phyloP scores from a whole-genome alignment of 345 rosid genomes.

The Populus nigra region DNA sequence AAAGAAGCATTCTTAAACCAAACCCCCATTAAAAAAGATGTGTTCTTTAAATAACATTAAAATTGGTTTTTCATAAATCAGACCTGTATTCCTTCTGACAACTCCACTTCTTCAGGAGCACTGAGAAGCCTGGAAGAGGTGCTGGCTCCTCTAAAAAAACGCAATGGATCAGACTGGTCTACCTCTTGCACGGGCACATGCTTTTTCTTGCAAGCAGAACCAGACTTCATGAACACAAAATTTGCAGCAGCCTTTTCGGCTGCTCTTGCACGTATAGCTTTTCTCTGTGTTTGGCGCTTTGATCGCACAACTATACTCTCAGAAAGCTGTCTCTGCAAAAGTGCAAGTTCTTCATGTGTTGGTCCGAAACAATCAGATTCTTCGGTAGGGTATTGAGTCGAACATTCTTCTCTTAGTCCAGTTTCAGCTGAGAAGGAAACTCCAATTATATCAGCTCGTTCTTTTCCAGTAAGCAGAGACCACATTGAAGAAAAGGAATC shows the following conservation, averaged over 20 bases:
- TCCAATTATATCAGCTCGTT: slow-evolving; percentile 55
- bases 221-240: slow-evolving; percentile 48
- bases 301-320: slow-evolving; percentile 66
- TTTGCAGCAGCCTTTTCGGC: slow-evolving; percentile 58
- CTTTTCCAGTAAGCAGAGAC: slow-evolving; percentile 51
- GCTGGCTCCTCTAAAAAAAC: slow-evolving; percentile 67
- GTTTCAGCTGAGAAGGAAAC: slow-evolving; percentile 39
- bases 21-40: neutral
- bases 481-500: slow-evolving; percentile 40
- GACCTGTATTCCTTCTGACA: slow-evolving; percentile 96
- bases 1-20: neutral
- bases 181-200: slow-evolving; percentile 52
- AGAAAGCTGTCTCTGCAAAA: slow-evolving; percentile 54
- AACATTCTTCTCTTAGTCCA: slow-evolving; percentile 29
- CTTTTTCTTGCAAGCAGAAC: slow-evolving; percentile 55
- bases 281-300: slow-evolving; percentile 67
- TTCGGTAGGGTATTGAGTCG: slow-evolving; percentile 19
- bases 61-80: slow-evolving; percentile 2
- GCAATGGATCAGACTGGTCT: slow-evolving; percentile 79
- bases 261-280: slow-evolving; percentile 68
- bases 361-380: slow-evolving; percentile 54
- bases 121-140: slow-evolving; percentile 74
- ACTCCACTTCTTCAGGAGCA: slow-evolving; percentile 66
- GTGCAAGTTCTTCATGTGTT: slow-evolving; percentile 49
- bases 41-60: slow-evolving; percentile 6